Base-by-base conservation (phyloP, 1,284 basidiomycete species). In the Ustilago tritici region DNA sequence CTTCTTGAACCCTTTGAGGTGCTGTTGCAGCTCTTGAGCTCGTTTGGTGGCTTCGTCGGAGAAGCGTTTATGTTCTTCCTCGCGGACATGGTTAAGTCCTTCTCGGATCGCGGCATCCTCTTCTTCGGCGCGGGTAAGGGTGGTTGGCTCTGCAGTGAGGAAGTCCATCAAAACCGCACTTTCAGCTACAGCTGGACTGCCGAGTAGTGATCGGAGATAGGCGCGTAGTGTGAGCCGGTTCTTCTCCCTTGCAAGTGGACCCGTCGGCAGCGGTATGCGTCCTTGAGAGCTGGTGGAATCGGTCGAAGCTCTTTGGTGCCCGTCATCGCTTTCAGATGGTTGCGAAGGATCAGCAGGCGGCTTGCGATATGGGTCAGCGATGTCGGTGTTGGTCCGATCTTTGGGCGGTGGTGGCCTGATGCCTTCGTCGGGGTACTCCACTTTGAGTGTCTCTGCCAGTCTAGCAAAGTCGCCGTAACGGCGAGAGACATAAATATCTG, bases 191-290 rank as follows among this genome's bases (percentile, higher is more conserved):
- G 89, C 88, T 1, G 91, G 90, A 5, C 91, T 91, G 15, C 76
- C 79, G 49, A 99, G 88, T 23, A 99, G 88, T 0, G 91, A 88
- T 77, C 93, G 92, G 15, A 99, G 89, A 87, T 98, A 99, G 0
- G 95, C 93, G 28, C 97, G 91, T 9, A 99, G 90, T 0, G 97
- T 99, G 9, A 99, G 89, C 8, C 97, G 90, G 82, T 99, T 99
- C 89, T 95, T 96, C 87, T 99, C 97, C 34, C 84, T 65, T 12
- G 84, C 78, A 17, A 85, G 75, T 2, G 78, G 78, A 10, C 87
- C 87, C 0, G 87, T 74, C 62, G 65, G 69, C 71, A 77, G 50
- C 19, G 57, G 73, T 38, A 75, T 47, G 35, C 61, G 69, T 46
- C 61, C 15, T 28, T 68, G 70, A 4, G 63, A 65, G 56, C 55